These are phyloP conservation scores for Coniochaeta ligniaria DNA, from an alignment of 2,329 filamentous ascomycete species.

Conservation along the genomic window DNA sequence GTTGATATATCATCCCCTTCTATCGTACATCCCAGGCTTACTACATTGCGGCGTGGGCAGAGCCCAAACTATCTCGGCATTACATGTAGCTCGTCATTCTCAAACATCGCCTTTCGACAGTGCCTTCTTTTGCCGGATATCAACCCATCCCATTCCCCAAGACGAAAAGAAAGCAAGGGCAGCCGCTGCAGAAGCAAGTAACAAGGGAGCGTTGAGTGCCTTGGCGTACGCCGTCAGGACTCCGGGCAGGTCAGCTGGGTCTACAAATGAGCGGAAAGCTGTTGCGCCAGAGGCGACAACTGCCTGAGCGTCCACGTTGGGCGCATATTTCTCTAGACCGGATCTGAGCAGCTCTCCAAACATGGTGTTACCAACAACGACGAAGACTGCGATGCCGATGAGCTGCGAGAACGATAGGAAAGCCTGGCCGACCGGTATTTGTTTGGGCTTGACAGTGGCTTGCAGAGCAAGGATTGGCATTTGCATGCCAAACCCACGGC, in stretches of 20 bases:
- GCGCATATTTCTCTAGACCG: slow-evolving; percentile 15
- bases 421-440: slow-evolving; percentile 17
- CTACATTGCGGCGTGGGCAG: no score
- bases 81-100: not conserved
- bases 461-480: slow-evolving; percentile 18
- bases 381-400: slow-evolving; percentile 15
- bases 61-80: no score
- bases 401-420: slow-evolving; percentile 17
- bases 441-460: slow-evolving; percentile 11
- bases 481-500: slow-evolving; percentile 16
- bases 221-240: slow-evolving; percentile 29
- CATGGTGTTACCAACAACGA: slow-evolving; percentile 16
- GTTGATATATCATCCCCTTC: no score
- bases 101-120: not conserved
- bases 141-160: slow-evolving; percentile 38
- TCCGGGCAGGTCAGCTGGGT: slow-evolving; percentile 17
- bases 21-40: no score
- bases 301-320: slow-evolving; percentile 16
- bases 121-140: slow-evolving; percentile 27
- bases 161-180: slow-evolving; percentile 26
- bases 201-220: slow-evolving; percentile 29
- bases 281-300: slow-evolving; percentile 30
- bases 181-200: slow-evolving; percentile 26
- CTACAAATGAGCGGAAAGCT: slow-evolving; percentile 24
- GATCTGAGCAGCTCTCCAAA: slow-evolving; percentile 17